Evolutionary conservation across 2,329 filamentous ascomycete species (phyloP), one percentile per base, ranked within the genome.

Genomic region (Colletotrichum lentis): DNA sequence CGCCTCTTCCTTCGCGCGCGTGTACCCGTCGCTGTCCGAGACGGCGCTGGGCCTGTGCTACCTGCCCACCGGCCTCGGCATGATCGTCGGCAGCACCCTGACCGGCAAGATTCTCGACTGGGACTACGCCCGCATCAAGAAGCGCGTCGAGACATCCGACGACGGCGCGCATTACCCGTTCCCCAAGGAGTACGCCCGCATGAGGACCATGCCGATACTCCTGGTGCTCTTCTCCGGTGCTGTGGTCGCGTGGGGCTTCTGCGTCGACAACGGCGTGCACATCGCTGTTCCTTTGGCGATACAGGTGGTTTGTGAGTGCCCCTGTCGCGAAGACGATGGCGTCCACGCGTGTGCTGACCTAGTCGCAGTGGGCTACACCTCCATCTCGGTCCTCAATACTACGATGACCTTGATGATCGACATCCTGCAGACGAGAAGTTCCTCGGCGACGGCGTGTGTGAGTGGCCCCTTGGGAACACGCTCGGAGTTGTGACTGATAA

Each of bases 371-470:
- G 76, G 76, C 20, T 77, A 72, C 57, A 74, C 73, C 0, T 76
- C 74, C 0, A 76, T 77, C 10, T 65, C 74, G 12, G 74, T 77
- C 3, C 72, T 77, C 3, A 77, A 76, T 63, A 73, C 74, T 0
- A 77, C 75, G 0, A 76, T 76, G 71, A 77, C 75, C 1, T 61
- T 77, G 18, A 74, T 76, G 71, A 76, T 77, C 54, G 75, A 77
- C 39, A 73, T 77, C 5, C 14, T 77, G 5, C 72, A 76, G 46
- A 65, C 69, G 1, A 72, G 71, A 16, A 77, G 76, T 62, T 77
- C 76, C 1, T 71, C 72, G 1, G 75, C 72, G 1, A 77, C 73
- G 1, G 76, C 76, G 0, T 77, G 74, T 37, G 73, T 74, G 64
- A 63, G 71, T 46, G 1, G 16, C 14, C 1, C 6, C n/a, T n/a